Base-by-base conservation (phyloP, 2,329 filamentous ascomycete genomes). In the Venturia nashicola region DNA sequence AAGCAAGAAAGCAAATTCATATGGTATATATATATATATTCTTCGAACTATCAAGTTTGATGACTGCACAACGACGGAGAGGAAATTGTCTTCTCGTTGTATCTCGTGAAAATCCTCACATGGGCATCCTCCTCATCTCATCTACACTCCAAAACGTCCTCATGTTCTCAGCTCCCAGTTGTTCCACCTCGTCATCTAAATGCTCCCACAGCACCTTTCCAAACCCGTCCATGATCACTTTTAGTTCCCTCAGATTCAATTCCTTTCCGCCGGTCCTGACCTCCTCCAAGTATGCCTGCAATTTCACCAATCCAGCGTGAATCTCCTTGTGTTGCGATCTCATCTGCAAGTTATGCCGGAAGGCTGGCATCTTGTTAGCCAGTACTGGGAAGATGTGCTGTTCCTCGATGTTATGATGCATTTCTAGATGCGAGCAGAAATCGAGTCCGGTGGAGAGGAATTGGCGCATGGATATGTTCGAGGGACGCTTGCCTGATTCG, bases 401-500 rank as follows among this genome's bases (percentile, higher is more conserved):
- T 75, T 97, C 91, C 74, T 96, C 92, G 70, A 96, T 93, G 65
- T 77, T 78, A 77, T 96, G 92, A 76, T 96, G 91, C 65, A 83
- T 76, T 11, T 84, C 82, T n/a, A 96, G 83, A 65, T 88, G 82
- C 18, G 81, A 79, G 68, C 83, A 82, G 72, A 96, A 91, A 60
- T 85, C 77, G n/a, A 90, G 78, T 40, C 87, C 89, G 34, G 81
- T 78, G 68, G 79, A 73, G 68, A 95, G 77, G 74, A 94, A 90
- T 67, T 87, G 81, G 36, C 82, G 81, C 16, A 90, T 81, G 0
- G 86, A 85, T 78, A 91, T 83, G 67, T 80, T 80, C 3, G 76
- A 70, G 0, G 88, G 86, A 0, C 87, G 84, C 66, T 82, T 82
- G 65, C 80, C 76, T 57, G 76, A 77, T 39, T 77, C 78, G 70